phyloP scores from a whole-genome alignment of 768 basidiomycete species.

The Leccinum disarticulatum region DNA sequence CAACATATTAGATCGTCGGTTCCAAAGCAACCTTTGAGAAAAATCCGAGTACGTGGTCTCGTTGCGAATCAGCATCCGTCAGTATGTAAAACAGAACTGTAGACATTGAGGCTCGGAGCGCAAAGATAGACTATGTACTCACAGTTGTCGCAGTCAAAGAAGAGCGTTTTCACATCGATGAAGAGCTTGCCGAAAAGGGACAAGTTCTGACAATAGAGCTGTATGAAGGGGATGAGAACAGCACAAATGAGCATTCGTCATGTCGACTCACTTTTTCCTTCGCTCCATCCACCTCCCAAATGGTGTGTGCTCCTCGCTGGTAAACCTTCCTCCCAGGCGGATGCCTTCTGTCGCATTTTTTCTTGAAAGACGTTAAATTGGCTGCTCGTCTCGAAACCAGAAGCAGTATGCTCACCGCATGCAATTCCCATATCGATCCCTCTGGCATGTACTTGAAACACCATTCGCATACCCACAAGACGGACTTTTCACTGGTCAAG shows the following conservation, averaged over 20 bases:
- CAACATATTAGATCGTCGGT: neutral
- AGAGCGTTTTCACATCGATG: conserved; percentile 95
- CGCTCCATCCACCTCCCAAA: conserved; percentile 95
- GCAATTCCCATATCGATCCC: conserved; percentile 66
- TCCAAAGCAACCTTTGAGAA: conserved; percentile 54
- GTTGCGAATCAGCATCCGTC: conserved; percentile 76
- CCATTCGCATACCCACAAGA: conserved; percentile 82
- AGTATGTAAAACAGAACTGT: conserved; percentile 86
- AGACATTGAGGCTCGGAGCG: neutral
- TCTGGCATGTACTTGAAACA: conserved; percentile 98
- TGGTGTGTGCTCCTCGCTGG: conserved; percentile 81
- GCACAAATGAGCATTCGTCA: neutral
- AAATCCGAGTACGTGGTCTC: conserved; percentile 78
- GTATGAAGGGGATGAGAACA: conserved; percentile 5
- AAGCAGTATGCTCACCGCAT: conserved; percentile 45
- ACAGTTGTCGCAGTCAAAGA: conserved; percentile 90
- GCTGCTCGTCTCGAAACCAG: conserved; percentile 2
- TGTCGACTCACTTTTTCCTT: conserved; percentile 64
- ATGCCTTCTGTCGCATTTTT: conserved; percentile 60
- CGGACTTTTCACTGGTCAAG: conserved; percentile 45
- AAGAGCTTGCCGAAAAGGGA: conserved; percentile 98
- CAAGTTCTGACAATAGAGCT: conserved; percentile 97
- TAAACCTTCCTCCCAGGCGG: conserved; percentile 93
- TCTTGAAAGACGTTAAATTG: conserved; percentile 44
- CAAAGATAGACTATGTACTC: conserved; percentile 24